Percentiles rank a stretch among this genome's conserved stretches.
These are phyloP conservation scores for Colletotrichum melonis DNA, from an alignment of 2,329 filamentous ascomycete species.

Conservation along the genomic window DNA sequence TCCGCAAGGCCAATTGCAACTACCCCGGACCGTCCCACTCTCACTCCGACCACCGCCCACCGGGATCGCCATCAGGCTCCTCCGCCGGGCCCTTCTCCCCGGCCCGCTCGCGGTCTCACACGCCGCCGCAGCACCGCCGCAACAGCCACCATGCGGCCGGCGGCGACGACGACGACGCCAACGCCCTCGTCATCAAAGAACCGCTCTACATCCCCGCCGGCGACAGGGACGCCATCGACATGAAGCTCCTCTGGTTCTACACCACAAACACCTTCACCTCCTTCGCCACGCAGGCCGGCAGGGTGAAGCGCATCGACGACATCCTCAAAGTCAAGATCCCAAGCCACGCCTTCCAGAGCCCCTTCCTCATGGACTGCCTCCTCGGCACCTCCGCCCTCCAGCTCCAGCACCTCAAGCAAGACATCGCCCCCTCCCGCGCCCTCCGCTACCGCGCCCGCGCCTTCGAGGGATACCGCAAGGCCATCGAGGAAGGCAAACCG, in stretches of 20 bases:
- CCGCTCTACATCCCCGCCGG: constrained; percentile 43
- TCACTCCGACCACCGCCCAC: constrained; percentile 7
- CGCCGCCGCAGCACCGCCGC: constrained; percentile 5
- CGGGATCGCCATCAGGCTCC: constrained; percentile 22
- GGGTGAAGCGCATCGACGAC: constrained; percentile 49
- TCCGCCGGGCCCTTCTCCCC: constrained; percentile 12
- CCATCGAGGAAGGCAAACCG: constrained; percentile 59
- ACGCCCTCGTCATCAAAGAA: constrained; percentile 37
- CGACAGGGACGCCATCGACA: constrained; percentile 52
- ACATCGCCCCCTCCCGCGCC: constrained; percentile 52
- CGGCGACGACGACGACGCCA: constrained; percentile 6
- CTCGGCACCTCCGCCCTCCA: constrained; percentile 63
- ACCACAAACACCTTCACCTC: constrained; percentile 57
- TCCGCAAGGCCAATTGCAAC: constrained; percentile 60
- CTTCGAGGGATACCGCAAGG: constrained; percentile 62
- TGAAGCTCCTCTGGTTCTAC: constrained; percentile 68
- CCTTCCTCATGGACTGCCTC: constrained; percentile 67
- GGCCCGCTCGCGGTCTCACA: constrained; percentile 14
- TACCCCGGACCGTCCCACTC: constrained; percentile 49
- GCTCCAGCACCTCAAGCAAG: constrained; percentile 53
- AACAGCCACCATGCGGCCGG: not conserved
- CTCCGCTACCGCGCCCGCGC: constrained; percentile 60
- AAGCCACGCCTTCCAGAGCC: constrained; percentile 61
- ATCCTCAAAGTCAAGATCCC: constrained; percentile 60
- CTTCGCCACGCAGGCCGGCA: constrained; percentile 55